These are phyloP conservation scores for Leccinum disarticulatum DNA, from an alignment of 768 basidiomycete species.

Conservation along the genomic window DNA sequence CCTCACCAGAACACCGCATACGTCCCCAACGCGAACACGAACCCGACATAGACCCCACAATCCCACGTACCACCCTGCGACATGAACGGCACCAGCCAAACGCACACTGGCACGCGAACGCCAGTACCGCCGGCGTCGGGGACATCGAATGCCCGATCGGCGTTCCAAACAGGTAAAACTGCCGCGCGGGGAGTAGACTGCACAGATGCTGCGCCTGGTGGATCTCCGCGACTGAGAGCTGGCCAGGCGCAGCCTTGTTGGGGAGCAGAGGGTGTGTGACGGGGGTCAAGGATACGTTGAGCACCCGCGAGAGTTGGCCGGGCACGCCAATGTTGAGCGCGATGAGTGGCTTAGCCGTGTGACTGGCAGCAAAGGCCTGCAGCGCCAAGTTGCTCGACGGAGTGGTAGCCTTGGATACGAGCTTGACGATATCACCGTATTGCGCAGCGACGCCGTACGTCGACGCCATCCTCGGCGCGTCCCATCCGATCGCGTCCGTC, in stretches of 20 bases:
- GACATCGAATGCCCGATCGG: constrained; percentile 90
- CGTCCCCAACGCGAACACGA: too few species aligned
- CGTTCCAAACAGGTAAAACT: constrained; percentile 85
- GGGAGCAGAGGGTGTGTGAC: constrained; percentile 90
- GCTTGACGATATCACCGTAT: constrained; percentile 88
- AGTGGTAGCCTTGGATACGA: constrained; percentile 79
- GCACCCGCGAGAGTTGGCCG: constrained; percentile 88
- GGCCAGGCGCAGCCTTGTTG: constrained; percentile 86
- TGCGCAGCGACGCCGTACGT: constrained; percentile 65
- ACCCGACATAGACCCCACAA: too few species aligned
- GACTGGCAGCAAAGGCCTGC: constrained; percentile 63
- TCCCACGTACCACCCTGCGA: too few species aligned
- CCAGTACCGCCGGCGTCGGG: too few species aligned
- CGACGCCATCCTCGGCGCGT: constrained; percentile 58
- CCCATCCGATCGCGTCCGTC: constrained; percentile 84
- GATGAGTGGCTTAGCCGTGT: constrained; percentile 75
- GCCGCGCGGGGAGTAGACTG: constrained; percentile 70
- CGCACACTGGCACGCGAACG: too few species aligned
- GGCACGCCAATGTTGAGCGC: constrained; percentile 91
- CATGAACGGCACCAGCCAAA: too few species aligned
- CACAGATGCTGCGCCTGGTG: constrained; percentile 78
- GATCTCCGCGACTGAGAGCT: constrained; percentile 85
- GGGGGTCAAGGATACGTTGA: constrained; percentile 85
- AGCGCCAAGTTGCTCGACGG: constrained; percentile 80
- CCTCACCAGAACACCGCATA: too few species aligned